Conservation (phyloP, 2,329 filamentous ascomycete species). For the Ceratocystis alfenasii region DNA sequence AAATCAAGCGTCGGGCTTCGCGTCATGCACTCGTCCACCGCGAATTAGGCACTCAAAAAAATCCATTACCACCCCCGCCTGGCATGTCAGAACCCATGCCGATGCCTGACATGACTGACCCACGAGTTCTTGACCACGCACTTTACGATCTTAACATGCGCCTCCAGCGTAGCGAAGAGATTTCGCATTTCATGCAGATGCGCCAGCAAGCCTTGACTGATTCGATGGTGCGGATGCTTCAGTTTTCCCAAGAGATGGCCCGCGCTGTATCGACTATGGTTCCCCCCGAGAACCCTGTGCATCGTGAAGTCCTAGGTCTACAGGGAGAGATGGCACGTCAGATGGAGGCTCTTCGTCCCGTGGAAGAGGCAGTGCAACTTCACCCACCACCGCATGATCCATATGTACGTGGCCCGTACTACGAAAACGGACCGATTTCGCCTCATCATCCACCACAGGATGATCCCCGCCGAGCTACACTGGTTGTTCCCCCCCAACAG, state of each 20-base stretch:
- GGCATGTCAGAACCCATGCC: slow-evolving; percentile 74
- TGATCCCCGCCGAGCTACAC: slow-evolving; percentile 61
- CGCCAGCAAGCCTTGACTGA: slow-evolving; percentile 77
- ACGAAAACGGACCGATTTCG: slow-evolving; percentile 69
- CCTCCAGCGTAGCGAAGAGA: slow-evolving; percentile 73
- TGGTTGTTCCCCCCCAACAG: slow-evolving; percentile 46
- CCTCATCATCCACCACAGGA: slow-evolving; percentile 82
- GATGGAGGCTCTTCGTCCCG: slow-evolving; percentile 42
- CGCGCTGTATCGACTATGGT: slow-evolving; percentile 61
- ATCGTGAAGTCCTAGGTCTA: slow-evolving; percentile 57
- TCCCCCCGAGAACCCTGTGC: slow-evolving; percentile 61
- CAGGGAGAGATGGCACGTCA: slow-evolving; percentile 52
- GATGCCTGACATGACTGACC: slow-evolving; percentile 51
- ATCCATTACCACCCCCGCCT: slow-evolving; percentile 32
- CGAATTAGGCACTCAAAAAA: slow-evolving; percentile 66
- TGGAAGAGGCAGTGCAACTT: slow-evolving; percentile 54
- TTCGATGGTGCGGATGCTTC: slow-evolving; percentile 53
- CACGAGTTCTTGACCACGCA: slow-evolving; percentile 65
- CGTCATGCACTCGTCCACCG: slow-evolving; percentile 86
- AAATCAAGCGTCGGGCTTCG: slow-evolving; percentile 91
- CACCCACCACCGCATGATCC: slow-evolving; percentile 49
- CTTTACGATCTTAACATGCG: slow-evolving; percentile 68
- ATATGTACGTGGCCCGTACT: slow-evolving; percentile 52
- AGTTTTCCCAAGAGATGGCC: slow-evolving; percentile 78
- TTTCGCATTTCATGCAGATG: slow-evolving; percentile 61